Conservation (phyloP, 306 rosid genomes). For the Lupinus albus region DNA sequence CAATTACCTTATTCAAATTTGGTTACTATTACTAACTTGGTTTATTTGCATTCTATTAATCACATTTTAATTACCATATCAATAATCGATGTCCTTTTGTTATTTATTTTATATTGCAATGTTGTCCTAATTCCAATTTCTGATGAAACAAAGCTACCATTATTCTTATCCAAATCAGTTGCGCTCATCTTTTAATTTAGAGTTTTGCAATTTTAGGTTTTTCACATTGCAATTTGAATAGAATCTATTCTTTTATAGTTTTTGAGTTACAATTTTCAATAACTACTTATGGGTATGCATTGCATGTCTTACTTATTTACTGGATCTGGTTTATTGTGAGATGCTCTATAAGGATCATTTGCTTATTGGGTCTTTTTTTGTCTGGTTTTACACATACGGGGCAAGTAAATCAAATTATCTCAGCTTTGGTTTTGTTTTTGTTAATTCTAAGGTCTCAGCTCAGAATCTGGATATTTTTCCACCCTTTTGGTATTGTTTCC, state of each 20-base stretch:
- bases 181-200: not conserved
- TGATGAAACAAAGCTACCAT: conserved; percentile 3
- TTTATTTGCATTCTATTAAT: conserved; percentile 37
- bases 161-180: conserved; percentile 4
- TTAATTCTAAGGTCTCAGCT: conserved; percentile 11
- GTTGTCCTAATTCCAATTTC: not conserved
- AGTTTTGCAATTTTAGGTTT: not conserved
- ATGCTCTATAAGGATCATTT: conserved; percentile 33
- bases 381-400: conserved; percentile 10
- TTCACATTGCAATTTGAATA: conserved; percentile 14
- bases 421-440: conserved; percentile 34
- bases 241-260: not conserved
- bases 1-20: conserved; percentile 7
- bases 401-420: not conserved
- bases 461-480: conserved; percentile 20
- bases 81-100: conserved; percentile 39
- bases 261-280: conserved; percentile 21
- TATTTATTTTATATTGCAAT: conserved; percentile 33
- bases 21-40: conserved; percentile 20
- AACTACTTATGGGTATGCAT: conserved; percentile 26
- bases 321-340: conserved; percentile 67
- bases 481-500: conserved; percentile 18
- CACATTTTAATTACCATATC: not conserved
- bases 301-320: conserved; percentile 59
- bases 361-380: conserved; percentile 28